These are phyloP conservation scores for Luzula sylvatica DNA, from an alignment of 176 grass and related monocot species.

Conservation along the genomic window DNA sequence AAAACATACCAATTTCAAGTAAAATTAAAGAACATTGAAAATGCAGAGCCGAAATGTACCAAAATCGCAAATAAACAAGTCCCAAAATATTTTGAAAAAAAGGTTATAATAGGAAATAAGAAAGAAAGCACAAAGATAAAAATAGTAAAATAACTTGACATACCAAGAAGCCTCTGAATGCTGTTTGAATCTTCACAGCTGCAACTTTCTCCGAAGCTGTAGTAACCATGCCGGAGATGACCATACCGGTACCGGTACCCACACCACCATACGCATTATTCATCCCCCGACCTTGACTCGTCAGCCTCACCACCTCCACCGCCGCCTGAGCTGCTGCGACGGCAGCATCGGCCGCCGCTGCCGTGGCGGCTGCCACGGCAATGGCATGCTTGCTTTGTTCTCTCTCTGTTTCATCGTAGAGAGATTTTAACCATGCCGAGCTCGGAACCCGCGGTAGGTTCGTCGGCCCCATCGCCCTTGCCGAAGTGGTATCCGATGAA, in stretches of 20 bases:
- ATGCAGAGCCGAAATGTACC: too few species aligned
- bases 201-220: slow-evolving; percentile 10
- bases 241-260: not conserved
- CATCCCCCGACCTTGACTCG: slow-evolving; percentile 35
- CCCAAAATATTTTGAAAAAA: too few species aligned
- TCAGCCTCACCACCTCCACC: slow-evolving; percentile 72
- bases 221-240: not conserved
- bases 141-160: not conserved
- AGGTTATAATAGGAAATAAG: too few species aligned
- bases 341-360: slow-evolving; percentile 57
- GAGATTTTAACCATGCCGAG: slow-evolving; percentile 51
- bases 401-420: slow-evolving; percentile 54
- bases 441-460: slow-evolving; percentile 24
- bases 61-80: too few species aligned
- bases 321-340: slow-evolving; percentile 73
- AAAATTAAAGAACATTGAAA: too few species aligned
- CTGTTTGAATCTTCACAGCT: slow-evolving; percentile 82
- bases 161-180: slow-evolving; percentile 74
- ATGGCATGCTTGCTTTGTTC: slow-evolving; percentile 97
- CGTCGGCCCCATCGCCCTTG: not conserved
- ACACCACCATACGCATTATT: not conserved
- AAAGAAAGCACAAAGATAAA: not conserved
- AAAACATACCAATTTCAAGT: not conserved
- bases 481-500: slow-evolving; percentile 5
- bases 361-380: slow-evolving; percentile 70